Conservation (phyloP, 768 basidiomycete genomes). For the Coprinopsis sp. region DNA sequence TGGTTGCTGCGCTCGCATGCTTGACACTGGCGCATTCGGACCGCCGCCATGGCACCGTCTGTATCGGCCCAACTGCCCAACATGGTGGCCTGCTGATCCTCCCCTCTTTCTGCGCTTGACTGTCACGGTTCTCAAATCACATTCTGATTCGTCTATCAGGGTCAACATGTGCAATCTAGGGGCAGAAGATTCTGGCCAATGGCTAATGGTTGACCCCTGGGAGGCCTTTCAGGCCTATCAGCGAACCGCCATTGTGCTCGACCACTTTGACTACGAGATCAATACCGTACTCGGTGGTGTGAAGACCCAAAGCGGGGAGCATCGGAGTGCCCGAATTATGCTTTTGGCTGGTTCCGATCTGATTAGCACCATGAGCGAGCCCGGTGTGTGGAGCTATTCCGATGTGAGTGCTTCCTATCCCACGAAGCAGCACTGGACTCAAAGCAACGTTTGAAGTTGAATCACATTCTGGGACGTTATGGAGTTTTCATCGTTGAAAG, state of each 20-base stretch:
- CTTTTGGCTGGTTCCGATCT: conserved; percentile 97
- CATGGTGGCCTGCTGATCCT: too few species aligned
- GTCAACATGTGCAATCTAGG: conserved; percentile 87
- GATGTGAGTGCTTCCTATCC: conserved; percentile 61
- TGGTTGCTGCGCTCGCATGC: too few species aligned
- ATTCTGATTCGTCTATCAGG: conserved; percentile 36
- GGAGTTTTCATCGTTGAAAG: conserved; percentile 95
- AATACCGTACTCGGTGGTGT: conserved; percentile 84
- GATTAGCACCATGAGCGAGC: conserved; percentile 97
- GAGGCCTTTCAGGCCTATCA: conserved; percentile 94
- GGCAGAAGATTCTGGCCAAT: conserved; percentile 83
- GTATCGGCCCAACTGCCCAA: too few species aligned
- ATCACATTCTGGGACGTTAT: conserved; percentile 93
- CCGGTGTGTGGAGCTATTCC: conserved; percentile 92
- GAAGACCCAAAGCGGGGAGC: conserved; percentile 66
- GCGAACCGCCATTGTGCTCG: conserved; percentile 93
- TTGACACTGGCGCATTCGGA: too few species aligned
- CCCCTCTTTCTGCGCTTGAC: too few species aligned
- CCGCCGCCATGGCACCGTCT: too few species aligned
- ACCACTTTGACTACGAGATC: conserved; percentile 95
- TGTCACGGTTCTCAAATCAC: too few species aligned
- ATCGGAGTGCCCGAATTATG: conserved; percentile 77
- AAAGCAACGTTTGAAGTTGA: conserved; percentile 53
- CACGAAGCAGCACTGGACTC: conserved; percentile 8
- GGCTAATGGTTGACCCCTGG: conserved; percentile 98